Conservation (phyloP, 495 filamentous ascomycete species). For the Rhypophila decipiens region DNA sequence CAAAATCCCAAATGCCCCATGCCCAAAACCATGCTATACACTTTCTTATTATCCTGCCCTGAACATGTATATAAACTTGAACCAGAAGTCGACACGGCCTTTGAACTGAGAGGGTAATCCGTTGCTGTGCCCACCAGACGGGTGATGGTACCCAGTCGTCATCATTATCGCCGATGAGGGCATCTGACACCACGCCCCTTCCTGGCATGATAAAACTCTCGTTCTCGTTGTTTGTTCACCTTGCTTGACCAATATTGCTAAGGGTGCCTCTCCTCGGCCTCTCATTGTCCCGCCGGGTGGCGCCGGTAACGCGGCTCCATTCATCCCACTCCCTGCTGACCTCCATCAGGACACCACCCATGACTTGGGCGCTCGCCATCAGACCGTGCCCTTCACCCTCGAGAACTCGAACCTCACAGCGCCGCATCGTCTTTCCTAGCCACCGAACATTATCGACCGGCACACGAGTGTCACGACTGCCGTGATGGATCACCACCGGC, state of each 20-base stretch:
- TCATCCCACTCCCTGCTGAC: conserved; percentile 94
- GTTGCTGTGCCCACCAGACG: too few species aligned
- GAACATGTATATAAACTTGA: too few species aligned
- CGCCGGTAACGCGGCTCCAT: conserved; percentile 54
- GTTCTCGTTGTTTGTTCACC: too few species aligned
- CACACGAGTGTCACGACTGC: conserved; percentile 82
- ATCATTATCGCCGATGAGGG: too few species aligned
- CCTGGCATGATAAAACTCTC: too few species aligned
- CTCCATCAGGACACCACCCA: conserved; percentile 88
- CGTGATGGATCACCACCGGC: conserved; percentile 88
- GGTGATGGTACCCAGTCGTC: too few species aligned
- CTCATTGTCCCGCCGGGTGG: conserved; percentile 17
- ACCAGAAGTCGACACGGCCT: too few species aligned
- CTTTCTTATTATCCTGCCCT: too few species aligned
- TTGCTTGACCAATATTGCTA: conserved; percentile 20
- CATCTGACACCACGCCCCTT: too few species aligned
- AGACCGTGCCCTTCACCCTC: conserved; percentile 92
- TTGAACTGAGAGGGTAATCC: too few species aligned
- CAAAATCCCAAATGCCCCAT: too few species aligned
- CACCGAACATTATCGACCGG: conserved; percentile 92
- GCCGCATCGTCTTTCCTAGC: conserved; percentile 88
- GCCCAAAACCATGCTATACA: too few species aligned
- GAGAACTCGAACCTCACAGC: conserved; percentile 84
- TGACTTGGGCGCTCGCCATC: conserved; percentile 90
- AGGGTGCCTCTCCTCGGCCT: conserved; percentile 17